phyloP scores from a whole-genome alignment of 2,329 filamentous ascomycete genomes.

The Verticillium longisporum region DNA sequence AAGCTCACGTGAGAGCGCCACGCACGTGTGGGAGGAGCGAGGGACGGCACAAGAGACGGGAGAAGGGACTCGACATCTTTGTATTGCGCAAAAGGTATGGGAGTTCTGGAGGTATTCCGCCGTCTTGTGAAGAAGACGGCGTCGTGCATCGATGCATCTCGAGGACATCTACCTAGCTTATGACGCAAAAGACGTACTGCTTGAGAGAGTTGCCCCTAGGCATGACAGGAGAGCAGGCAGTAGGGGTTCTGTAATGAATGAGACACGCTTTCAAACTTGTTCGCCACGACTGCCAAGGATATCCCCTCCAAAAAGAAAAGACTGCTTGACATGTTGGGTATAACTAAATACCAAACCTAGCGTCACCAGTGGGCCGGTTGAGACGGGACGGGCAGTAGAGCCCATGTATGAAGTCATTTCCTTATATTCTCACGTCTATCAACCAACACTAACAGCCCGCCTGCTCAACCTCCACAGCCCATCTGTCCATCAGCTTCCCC shows the following conservation, averaged over 20 bases:
- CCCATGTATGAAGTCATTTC: background rate
- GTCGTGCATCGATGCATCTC: background rate
- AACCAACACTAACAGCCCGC: background rate
- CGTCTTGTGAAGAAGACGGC: background rate
- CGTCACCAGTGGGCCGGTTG: no score
- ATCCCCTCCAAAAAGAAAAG: no score
- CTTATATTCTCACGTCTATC: conserved; percentile 2
- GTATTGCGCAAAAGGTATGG: background rate
- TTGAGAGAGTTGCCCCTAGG: background rate
- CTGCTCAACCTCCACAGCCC: background rate
- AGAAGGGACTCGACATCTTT: background rate
- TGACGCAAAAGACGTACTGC: background rate
- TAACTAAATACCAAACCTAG: no score
- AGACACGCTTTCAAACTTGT: background rate
- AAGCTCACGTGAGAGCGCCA: conserved; percentile 73
- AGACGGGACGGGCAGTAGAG: no score
- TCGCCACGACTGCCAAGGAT: no score
- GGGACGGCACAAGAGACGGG: background rate
- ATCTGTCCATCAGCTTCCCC: background rate
- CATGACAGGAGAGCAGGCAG: background rate
- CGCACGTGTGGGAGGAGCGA: background rate
- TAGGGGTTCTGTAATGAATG: background rate
- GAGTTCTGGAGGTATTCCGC: background rate
- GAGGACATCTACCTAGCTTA: background rate
- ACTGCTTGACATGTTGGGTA: no score